Percentiles rank a stretch among this genome's conserved stretches.
Conservation (phyloP, 1,139 yeast species). For the Lodderomyces oxycetoniae region DNA sequence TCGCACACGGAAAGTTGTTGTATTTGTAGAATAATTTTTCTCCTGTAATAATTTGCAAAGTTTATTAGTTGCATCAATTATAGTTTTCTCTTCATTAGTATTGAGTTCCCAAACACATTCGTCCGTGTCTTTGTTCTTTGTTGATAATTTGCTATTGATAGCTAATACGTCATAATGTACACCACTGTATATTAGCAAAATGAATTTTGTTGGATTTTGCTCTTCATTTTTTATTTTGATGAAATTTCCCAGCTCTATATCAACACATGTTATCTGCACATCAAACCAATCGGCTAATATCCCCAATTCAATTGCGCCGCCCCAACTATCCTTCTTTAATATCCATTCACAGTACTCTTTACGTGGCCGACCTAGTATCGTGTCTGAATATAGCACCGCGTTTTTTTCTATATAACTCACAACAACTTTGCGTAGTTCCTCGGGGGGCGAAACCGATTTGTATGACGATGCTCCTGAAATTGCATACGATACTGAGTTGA, state of each 20-base stretch:
- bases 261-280: conserved; percentile 57
- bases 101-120: conserved; percentile 28
- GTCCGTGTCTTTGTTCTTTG: conserved; percentile 26
- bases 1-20: conserved; percentile 53
- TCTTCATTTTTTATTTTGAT: conserved; percentile 46
- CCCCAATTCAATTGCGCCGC: conserved; percentile 78
- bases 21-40: conserved; percentile 62
- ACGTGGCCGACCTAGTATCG: conserved; percentile 52
- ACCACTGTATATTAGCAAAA: conserved; percentile 62
- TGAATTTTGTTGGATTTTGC: conserved; percentile 31
- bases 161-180: conserved; percentile 71
- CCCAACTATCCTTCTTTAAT: conserved; percentile 62
- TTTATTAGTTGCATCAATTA: conserved; percentile 10
- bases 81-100: conserved; percentile 2
- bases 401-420: conserved; percentile 42
- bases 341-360: conserved; percentile 62
- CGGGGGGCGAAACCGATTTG: conserved; percentile 24
- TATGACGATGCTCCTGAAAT: conserved; percentile 27
- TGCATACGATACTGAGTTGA: conserved; percentile 62
- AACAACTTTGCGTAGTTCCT: conserved; percentile 44
- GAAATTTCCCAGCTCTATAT: conserved; percentile 58
- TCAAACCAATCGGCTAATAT: conserved; percentile 54
- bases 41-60: conserved; percentile 46
- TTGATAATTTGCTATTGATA: conserved; percentile 27
- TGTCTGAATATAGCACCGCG: conserved; percentile 48